phyloP scores from a whole-genome alignment of 2,329 filamentous ascomycete species.

The Trichoderma guizhouense region DNA sequence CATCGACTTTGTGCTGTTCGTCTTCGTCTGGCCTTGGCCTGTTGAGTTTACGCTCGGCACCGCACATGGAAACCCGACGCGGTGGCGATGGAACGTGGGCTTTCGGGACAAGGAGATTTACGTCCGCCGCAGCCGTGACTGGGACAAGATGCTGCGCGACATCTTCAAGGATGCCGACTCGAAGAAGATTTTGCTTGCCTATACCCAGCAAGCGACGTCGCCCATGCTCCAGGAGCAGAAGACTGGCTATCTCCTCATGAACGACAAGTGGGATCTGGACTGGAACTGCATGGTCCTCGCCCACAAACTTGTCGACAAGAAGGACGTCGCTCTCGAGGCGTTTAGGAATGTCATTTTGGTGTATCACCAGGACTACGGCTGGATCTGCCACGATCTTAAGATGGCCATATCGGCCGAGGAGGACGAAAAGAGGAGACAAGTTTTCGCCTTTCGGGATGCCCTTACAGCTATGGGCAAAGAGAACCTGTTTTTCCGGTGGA shows the following conservation, averaged over 20 bases:
- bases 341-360: constrained; percentile 71
- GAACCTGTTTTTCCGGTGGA: constrained; percentile 85
- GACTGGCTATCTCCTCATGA: constrained; percentile 85
- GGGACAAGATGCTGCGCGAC: constrained; percentile 60
- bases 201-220: constrained; percentile 66
- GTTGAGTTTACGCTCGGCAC: constrained; percentile 65
- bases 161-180: constrained; percentile 50
- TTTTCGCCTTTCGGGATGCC: constrained; percentile 76
- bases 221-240: constrained; percentile 66
- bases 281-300: constrained; percentile 77
- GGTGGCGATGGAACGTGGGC: constrained; percentile 71
- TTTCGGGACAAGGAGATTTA: constrained; percentile 80
- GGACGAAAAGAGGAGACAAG: constrained; percentile 66
- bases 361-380: constrained; percentile 64
- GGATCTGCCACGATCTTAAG: constrained; percentile 59
- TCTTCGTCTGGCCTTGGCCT: constrained; percentile 72
- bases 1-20: constrained; percentile 67
- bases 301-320: constrained; percentile 64
- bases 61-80: constrained; percentile 57
- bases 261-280: constrained; percentile 82
- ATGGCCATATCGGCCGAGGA: constrained; percentile 51
- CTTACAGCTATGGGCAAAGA: constrained; percentile 77
- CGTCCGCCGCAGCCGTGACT: constrained; percentile 71
- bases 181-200: constrained; percentile 56
- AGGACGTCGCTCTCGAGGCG: constrained; percentile 58